Evolutionary conservation across 371 early-diverging fungal genomes (phyloP), one percentile per base, ranked within the genome.

Genomic region (Coemansia sp.): DNA sequence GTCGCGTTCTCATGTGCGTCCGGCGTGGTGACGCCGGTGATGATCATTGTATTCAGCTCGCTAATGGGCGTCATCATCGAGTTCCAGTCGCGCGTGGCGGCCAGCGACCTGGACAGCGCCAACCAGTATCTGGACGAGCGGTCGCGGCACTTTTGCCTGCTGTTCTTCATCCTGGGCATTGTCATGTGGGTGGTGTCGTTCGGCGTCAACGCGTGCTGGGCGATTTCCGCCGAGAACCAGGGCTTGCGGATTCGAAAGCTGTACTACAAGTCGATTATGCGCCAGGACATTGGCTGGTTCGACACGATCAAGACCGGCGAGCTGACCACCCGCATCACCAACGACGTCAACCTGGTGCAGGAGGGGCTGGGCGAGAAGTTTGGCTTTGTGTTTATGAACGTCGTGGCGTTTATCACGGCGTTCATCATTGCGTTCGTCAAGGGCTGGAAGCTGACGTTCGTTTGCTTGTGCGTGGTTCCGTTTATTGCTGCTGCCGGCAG

Each of bases 251-350:
- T 92, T 59, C 80, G 92, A 40, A 59, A 78, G 42, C 63, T 70
- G 58, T 68, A 79, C 14, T 91, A 90, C 79, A 50, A 69, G 14
- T 76, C 86, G 11, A 77, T 90, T 51, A 61, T 92, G 63, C 68
- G 81, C 4, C 96, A 95, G 82, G 93, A 95, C 65, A 85, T 94
- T 63, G 89, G 82, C 8, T 96, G 83, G 77, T 96, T 89, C 76
- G 97, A 96, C 77, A 82, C 85, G 35, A 87, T 88, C 38, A 85
- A 87, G 49, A 87, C 89, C 31, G 96, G 97, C 62, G 90, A 88
- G 26, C 79, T 96, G 43, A 87, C 93, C 1, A 80, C 93, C 8
- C 86, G 89, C 47, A 83, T 96, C 40, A 87, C 94, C 20, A 85
- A 87, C 49, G 95, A 94, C 73, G 91, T 95, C n/a, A 84, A 88